Base-by-base conservation (phyloP, 441 rosid species). In the Oxalis stricta region DNA sequence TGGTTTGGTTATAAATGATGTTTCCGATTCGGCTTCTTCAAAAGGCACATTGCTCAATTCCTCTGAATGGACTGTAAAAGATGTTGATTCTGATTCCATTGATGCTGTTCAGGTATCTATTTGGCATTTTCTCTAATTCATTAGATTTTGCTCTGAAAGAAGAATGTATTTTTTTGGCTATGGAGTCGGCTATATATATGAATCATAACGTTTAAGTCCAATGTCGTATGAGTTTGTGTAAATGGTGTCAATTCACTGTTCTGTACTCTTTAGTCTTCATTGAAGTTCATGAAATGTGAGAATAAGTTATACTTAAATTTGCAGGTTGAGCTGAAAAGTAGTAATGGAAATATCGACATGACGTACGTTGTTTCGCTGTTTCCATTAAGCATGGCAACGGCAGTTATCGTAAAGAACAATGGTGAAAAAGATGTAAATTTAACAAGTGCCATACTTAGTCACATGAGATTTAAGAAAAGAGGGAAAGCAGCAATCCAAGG, bases 101-200 rank as follows among this genome's bases (percentile, higher is more conserved):
- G 96, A 91, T 65, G 91, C 96, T 32, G 66, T 91, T 38, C 95
- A 91, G 95, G 99, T 86, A 44, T 44, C 32, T 13, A n/a, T 33
- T 47, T 41, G 13, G n/a, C n/a, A n/a, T n/a, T n/a, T n/a, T n/a
- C n/a, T n/a, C n/a, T n/a, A n/a, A n/a, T n/a, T n/a, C n/a, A n/a
- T n/a, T n/a, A n/a, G n/a, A n/a, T n/a, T n/a, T n/a, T n/a, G n/a
- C n/a, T n/a, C n/a, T n/a, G n/a, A n/a, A n/a, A n/a, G n/a, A n/a
- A n/a, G n/a, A n/a, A n/a, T n/a, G n/a, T n/a, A n/a, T n/a, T n/a
- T n/a, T n/a, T n/a, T n/a, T n/a, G n/a, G n/a, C n/a, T n/a, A n/a
- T n/a, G n/a, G n/a, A n/a, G n/a, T n/a, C n/a, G n/a, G n/a, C n/a
- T n/a, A n/a, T n/a, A n/a, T n/a, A n/a, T n/a, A n/a, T n/a, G n/a